Percentiles rank a stretch among this genome's conserved stretches.
Evolutionary conservation across 257 asterid genomes (phyloP).

Genomic region (Nicotiana attenuata): DNA sequence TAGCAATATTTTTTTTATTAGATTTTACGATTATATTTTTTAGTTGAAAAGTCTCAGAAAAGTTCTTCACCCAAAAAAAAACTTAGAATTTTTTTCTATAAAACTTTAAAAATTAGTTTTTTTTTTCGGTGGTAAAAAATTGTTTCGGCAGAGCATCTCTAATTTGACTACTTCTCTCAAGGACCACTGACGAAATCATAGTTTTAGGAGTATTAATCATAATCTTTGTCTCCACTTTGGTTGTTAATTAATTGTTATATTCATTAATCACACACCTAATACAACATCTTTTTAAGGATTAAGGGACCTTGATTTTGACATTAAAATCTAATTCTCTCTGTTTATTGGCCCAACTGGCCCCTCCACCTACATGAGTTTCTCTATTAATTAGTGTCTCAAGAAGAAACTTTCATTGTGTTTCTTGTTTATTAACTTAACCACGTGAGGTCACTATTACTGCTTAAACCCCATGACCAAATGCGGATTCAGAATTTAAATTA

Average conservation of each 20-base stretch:
- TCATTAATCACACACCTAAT: background rate
- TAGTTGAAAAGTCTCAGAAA: no score
- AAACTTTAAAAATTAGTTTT: no score
- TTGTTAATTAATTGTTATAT: background rate
- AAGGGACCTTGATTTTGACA: conserved; percentile 4
- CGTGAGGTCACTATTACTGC: background rate
- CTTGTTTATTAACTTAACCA: background rate
- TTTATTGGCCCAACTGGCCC: background rate
- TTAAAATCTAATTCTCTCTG: background rate
- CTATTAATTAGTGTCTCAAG: background rate
- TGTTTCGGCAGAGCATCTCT: no score
- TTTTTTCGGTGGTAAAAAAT: background rate
- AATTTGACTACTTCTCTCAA: background rate
- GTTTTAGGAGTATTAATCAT: no score
- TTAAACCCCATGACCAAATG: no score
- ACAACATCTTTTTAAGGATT: background rate
- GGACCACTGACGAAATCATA: background rate
- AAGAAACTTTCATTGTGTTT: background rate
- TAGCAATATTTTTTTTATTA: no score
- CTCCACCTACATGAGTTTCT: background rate
- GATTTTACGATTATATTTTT: background rate
- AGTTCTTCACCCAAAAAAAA: no score
- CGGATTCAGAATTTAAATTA: no score
- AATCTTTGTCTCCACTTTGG: background rate
- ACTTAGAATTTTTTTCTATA: no score